Conservation (phyloP, 1,284 basidiomycete species). For the Boletellus sp. region DNA sequence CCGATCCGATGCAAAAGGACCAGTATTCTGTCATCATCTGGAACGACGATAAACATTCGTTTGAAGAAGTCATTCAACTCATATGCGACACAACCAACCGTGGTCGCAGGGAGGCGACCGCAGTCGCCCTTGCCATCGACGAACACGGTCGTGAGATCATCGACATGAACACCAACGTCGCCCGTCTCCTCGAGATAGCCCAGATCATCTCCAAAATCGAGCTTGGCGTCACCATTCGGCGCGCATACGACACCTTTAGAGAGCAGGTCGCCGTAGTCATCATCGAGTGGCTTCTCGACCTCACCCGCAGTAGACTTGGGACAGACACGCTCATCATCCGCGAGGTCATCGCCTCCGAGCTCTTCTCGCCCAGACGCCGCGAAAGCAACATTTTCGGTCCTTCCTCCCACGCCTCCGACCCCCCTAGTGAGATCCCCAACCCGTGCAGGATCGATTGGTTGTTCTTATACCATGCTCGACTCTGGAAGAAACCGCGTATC, state of each 20-base stretch:
- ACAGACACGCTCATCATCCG: slow-evolving; percentile 65
- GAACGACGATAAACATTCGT: slow-evolving; percentile 98
- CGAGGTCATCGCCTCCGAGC: slow-evolving; percentile 68
- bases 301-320: slow-evolving; percentile 70
- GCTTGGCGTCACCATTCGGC: slow-evolving; percentile 85
- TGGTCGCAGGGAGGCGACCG: slow-evolving; percentile 60
- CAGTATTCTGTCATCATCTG: slow-evolving; percentile 86
- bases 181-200: slow-evolving; percentile 75
- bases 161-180: slow-evolving; percentile 68
- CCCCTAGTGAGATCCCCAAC: slow-evolving; percentile 50
- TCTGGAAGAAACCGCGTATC: slow-evolving; percentile 83
- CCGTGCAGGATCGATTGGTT: slow-evolving; percentile 69
- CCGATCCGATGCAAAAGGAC: slow-evolving; percentile 73
- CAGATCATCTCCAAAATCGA: slow-evolving; percentile 85
- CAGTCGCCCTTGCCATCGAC: slow-evolving; percentile 71
- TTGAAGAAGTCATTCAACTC: slow-evolving; percentile 84
- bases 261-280: slow-evolving; percentile 84
- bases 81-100: slow-evolving; percentile 67
- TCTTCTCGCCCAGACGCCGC: slow-evolving; percentile 59
- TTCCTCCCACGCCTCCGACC: slow-evolving; percentile 35
- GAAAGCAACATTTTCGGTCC: slow-evolving; percentile 40
- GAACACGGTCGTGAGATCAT: slow-evolving; percentile 85
- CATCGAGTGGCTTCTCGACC: slow-evolving; percentile 83
- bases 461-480: slow-evolving; percentile 72
- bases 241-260: slow-evolving; percentile 85